A percentile compares a stretch with the other conserved stretches of the same genome.
phyloP scores from a whole-genome alignment of 2,329 filamentous ascomycete species.

The Fusarium pilosicola region DNA sequence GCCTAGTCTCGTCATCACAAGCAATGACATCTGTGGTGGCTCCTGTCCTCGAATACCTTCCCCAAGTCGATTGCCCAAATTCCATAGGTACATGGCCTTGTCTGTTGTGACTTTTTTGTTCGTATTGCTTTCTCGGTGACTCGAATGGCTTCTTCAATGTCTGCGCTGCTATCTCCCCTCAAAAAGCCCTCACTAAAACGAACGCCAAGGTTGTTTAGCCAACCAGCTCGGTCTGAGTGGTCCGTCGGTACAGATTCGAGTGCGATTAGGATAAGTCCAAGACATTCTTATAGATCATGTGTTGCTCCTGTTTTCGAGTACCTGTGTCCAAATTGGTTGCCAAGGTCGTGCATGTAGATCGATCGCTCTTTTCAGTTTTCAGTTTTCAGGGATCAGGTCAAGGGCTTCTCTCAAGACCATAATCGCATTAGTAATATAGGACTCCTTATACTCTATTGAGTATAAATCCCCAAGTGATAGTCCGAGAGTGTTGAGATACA shows the following conservation, averaged over 20 bases:
- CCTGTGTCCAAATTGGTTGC: neutral
- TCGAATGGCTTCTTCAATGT: neutral
- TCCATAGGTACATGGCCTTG: neutral
- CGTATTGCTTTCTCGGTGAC: neutral
- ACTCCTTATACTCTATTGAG: accelerated
- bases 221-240: neutral
- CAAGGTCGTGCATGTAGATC: neutral
- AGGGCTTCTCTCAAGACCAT: neutral
- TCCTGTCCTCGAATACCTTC: neutral
- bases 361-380: neutral
- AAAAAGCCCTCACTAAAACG: neutral
- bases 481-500: neutral
- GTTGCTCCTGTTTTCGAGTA: neutral
- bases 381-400: neutral
- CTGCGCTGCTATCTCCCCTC: neutral
- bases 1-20: neutral
- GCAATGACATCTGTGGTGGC: neutral
- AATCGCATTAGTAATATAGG: too few relatives aligned
- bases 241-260: neutral
- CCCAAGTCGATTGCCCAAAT: neutral
- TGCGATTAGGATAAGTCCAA: neutral
- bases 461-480: neutral
- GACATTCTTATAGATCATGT: neutral
- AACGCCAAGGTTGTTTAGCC: neutral
- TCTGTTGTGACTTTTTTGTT: neutral